Conservation (phyloP, 2,329 filamentous ascomycete species). For the Didymella segeticola region DNA sequence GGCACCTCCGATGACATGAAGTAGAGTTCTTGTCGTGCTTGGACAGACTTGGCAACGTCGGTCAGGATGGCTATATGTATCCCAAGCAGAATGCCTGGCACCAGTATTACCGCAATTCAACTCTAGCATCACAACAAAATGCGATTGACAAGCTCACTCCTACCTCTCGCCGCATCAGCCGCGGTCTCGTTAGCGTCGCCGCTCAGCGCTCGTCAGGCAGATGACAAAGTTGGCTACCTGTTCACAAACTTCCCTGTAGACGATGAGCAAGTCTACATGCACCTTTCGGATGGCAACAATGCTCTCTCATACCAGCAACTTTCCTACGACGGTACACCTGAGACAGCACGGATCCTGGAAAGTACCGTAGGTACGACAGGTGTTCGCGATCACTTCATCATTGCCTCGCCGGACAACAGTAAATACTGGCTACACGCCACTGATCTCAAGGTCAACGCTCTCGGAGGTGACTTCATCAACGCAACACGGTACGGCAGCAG, state of each 20-base stretch:
- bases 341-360: constrained; percentile 8
- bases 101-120: not conserved
- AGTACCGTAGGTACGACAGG: constrained; percentile 5
- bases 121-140: not conserved
- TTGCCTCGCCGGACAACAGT: constrained; percentile 6
- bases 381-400: constrained; percentile 13
- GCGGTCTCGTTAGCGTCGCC: not conserved
- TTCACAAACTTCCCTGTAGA: constrained; percentile 12
- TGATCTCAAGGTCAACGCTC: constrained; percentile 11
- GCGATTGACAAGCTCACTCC: not conserved
- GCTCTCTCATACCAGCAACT: constrained; percentile 8
- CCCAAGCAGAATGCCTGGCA: not conserved
- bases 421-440: constrained; percentile 17
- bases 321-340: constrained; percentile 8
- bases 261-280: constrained; percentile 18
- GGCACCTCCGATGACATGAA: not conserved
- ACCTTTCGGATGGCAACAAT: constrained; percentile 11
- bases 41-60: not conserved
- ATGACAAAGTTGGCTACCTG: constrained; percentile 12
- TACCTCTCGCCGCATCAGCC: not conserved
- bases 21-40: not conserved
- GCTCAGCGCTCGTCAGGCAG: constrained; percentile 2
- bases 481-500: constrained; percentile 15
- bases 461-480: constrained; percentile 14
- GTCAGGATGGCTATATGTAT: not conserved